phyloP scores from a whole-genome alignment of 2,329 filamentous ascomycete genomes.

The Neocucurbitaria cava region DNA sequence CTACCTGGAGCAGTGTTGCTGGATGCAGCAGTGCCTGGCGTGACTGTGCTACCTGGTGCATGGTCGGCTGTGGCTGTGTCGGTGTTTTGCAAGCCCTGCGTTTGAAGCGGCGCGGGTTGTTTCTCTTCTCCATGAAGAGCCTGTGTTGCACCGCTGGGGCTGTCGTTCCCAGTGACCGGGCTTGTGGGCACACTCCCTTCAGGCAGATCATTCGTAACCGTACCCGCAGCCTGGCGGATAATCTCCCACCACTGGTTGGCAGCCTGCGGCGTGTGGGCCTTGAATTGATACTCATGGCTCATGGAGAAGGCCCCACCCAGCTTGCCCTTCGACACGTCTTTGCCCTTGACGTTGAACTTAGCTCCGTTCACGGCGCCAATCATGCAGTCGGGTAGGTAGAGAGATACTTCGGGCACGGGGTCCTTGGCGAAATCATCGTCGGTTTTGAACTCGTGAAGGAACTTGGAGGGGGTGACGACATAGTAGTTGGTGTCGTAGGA shows the following conservation, averaged over 20 bases:
- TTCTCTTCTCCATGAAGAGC: slow-evolving; percentile 14
- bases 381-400: slow-evolving; percentile 90
- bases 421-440: slow-evolving; percentile 77
- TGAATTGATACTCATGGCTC: slow-evolving; percentile 82
- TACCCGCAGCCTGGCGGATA: slow-evolving; percentile 68
- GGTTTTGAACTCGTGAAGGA: slow-evolving; percentile 95
- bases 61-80: slow-evolving; percentile 18
- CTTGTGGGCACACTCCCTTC: slow-evolving; percentile 44
- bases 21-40: slow-evolving; percentile 12
- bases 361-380: slow-evolving; percentile 75
- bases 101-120: slow-evolving; percentile 42
- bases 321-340: slow-evolving; percentile 80
- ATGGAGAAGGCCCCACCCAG: slow-evolving; percentile 83
- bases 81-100: slow-evolving; percentile 37
- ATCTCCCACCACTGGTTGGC: slow-evolving; percentile 85
- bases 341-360: slow-evolving; percentile 96
- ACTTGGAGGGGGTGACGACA: slow-evolving; percentile 86
- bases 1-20: slow-evolving; percentile 16
- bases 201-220: slow-evolving; percentile 52
- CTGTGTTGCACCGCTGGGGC: slow-evolving; percentile 14
- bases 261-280: slow-evolving; percentile 80
- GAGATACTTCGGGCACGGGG: slow-evolving; percentile 81
- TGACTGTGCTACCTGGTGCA: slow-evolving; percentile 19
- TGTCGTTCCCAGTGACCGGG: slow-evolving; percentile 37
- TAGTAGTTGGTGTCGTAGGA: slow-evolving; percentile 85